phyloP scores from a whole-genome alignment of 2,329 filamentous ascomycete genomes.

The Epichloe aotearoae region DNA sequence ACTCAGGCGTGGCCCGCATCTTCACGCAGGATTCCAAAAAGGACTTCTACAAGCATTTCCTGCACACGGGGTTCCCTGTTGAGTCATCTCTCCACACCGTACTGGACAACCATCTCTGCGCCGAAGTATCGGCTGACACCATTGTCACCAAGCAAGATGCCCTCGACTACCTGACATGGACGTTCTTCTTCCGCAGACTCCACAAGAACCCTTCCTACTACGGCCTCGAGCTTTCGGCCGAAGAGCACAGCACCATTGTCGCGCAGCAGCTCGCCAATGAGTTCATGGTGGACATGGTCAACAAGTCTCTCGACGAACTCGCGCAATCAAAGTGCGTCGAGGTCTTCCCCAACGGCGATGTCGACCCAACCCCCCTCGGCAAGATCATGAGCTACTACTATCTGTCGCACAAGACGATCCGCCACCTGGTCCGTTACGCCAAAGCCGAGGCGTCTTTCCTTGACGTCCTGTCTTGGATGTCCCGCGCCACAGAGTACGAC shows the following conservation, averaged over 20 bases:
- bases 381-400: constrained; percentile 99
- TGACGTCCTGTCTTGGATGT: constrained; percentile 86
- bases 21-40: constrained; percentile 98
- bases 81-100: constrained; percentile 95
- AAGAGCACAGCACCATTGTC: constrained; percentile 77
- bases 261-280: constrained; percentile 84
- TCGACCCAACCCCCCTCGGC: constrained; percentile 80
- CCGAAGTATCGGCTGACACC: constrained; percentile 87
- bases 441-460: constrained; percentile 64
- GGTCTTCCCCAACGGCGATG: constrained; percentile 73
- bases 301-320: constrained; percentile 70
- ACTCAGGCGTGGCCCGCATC: constrained; percentile 88
- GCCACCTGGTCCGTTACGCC: constrained; percentile 64
- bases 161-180: constrained; percentile 96
- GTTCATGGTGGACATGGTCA: constrained; percentile 88
- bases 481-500: constrained; percentile 85
- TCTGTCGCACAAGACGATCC: constrained; percentile 86
- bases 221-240: constrained; percentile 81
- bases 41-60: constrained; percentile 97
- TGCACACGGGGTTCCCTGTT: constrained; percentile 95
- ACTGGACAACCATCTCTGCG: constrained; percentile 89
- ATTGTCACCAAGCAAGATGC: constrained; percentile 93
- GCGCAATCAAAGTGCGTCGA: constrained; percentile 73
- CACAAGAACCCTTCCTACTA: constrained; percentile 99
- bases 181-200: constrained; percentile 93